Evolutionary conservation across 2,329 filamentous ascomycete species (phyloP).

Genomic region (Fusarium tanahbumbuense): DNA sequence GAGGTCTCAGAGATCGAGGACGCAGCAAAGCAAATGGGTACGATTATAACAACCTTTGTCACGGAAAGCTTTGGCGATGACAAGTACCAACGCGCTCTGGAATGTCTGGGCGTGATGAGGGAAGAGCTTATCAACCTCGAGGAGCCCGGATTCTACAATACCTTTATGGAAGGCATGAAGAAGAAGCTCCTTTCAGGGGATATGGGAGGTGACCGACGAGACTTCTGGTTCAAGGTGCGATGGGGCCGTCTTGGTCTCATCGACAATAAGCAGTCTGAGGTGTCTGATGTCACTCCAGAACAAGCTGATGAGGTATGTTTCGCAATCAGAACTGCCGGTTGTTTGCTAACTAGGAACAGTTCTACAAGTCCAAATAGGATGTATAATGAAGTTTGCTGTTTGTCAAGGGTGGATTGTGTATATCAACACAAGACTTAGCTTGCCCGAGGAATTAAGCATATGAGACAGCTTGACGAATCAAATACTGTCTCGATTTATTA

Average conservation of each 20-base stretch:
- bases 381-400: constrained; percentile 10
- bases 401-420: background rate
- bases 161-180: constrained; percentile 78
- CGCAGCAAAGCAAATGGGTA: constrained; percentile 78
- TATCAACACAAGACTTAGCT: constrained; percentile 6
- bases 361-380: constrained; percentile 52
- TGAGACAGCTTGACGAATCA: background rate
- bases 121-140: constrained; percentile 81
- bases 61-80: constrained; percentile 78
- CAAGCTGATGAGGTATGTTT: constrained; percentile 72
- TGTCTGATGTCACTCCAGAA: constrained; percentile 74
- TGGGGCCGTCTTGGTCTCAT: constrained; percentile 78
- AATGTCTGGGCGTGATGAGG: constrained; percentile 81
- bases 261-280: constrained; percentile 69
- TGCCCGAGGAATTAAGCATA: background rate
- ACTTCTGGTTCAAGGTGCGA: constrained; percentile 84
- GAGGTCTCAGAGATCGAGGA: constrained; percentile 72
- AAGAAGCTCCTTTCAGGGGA: constrained; percentile 74
- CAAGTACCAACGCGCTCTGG: constrained; percentile 79
- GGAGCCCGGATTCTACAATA: constrained; percentile 80
- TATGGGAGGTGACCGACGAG: constrained; percentile 79
- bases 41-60: constrained; percentile 76
- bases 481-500: background rate
- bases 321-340: background rate
- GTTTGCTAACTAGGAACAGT: constrained; percentile 49